Base-by-base conservation (phyloP, 768 basidiomycete species). In the Xanthoconium purpureum region DNA sequence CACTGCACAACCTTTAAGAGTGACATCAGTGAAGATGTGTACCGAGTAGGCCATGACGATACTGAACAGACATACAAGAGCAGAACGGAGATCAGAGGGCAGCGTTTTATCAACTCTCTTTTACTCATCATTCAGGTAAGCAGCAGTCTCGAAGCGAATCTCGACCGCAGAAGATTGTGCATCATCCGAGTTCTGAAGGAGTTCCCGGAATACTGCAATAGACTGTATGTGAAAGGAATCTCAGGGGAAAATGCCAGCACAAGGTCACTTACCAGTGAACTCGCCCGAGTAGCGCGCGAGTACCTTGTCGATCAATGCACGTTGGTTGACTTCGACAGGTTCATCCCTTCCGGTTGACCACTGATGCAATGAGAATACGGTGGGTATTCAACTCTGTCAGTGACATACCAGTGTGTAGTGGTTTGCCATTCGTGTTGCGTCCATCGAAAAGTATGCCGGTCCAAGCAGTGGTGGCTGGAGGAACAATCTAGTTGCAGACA, bases 251-350 rank as follows among this genome's bases (percentile, higher is more conserved):
- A 24, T 24, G 24, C 24, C 24, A 24, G 24, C 24, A 24, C 24
- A 35, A 8, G 39, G 47, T 15, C 36, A 11, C 75, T 55, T 50
- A 84, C 80, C 84, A 8, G 94, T 96, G 63, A 94, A 91, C 75
- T 97, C 94, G 50, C 93, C 95, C 14, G 89, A 91, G 74, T 99
- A 99, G 28, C 96, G 80, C 13, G 96, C 94, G 18, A 98, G 84
- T 24, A 98, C 92, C 74, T 94, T 98, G 78, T 97, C 95, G 51
- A 98, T 96, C 54, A 97, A 77, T n/a, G 94, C 94, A n/a, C 95
- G 83, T 70, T 96, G 94, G 71, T 96, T 96, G 44, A 96, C 94
- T 73, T 94, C 89, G 0, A 94, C 88, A 0, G 87, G 82, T 65
- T 91, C 33, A 35, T 91, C 89, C 61, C 85, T 78, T n/a, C 89